Evolutionary conservation across 306 rosid species (phyloP), one percentile per base, ranked within the genome.

Genomic region (Begonia masoniana): DNA sequence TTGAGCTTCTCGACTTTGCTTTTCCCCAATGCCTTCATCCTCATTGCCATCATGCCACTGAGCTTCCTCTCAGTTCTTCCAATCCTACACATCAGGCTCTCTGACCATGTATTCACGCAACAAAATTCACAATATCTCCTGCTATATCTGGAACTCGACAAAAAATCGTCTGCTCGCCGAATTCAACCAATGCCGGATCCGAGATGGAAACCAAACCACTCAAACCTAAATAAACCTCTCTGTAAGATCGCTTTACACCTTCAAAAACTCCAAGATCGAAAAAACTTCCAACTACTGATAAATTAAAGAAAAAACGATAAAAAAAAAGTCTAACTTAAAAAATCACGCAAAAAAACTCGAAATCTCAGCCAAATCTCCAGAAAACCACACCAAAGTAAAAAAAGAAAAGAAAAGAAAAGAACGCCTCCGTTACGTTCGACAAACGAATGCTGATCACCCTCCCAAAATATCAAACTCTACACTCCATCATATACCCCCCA

Each of bases 21-120:
- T 52, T 68, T 76, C 5, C 95, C 84, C 46, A 75, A 23, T 58
- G 63, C 68, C 75, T 78, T 88, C 52, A 80, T 57, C 26, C 95
- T 94, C 97, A 88, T 85, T 66, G 54, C 76, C 63, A 53, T 62
- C 12, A 41, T 43, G 6, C 53, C 42, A 55, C 47, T 53, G 19
- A 61, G 49, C 63, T 58, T 63, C 62, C 61, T 69, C 74, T 76
- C 74, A 70, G 48, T 57, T 63, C 64, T 65, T 76, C 65, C 79
- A 42, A 69, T 7, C 68, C 66, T 75, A 66, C 81, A 75, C 79
- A 63, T 61, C 83, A 54, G 64, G 55, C 53, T 64, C 55, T 59
- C 60, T 49, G 58, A 45, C 58, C 23, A 9, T 46, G 66, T 67
- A 66, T 63, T 45, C 31, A 45, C 62, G 47, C 39, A 13, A 17